phyloP scores from a whole-genome alignment of 2,329 filamentous ascomycete species.

The Sclerotinia minor region DNA sequence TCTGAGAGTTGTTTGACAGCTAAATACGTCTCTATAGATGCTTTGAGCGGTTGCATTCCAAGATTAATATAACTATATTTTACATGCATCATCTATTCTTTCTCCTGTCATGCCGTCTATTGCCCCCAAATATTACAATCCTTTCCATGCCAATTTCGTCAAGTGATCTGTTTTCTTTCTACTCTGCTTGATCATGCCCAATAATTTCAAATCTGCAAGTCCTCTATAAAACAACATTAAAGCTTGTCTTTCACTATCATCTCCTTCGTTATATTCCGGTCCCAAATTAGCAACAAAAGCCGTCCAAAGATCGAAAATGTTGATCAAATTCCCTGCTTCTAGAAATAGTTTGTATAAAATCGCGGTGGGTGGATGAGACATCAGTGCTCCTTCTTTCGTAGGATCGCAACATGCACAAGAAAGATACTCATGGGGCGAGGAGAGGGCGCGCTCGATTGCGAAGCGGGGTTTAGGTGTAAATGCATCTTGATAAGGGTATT shows the following conservation, averaged over 20 bases:
- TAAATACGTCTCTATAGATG: slow-evolving; percentile 2
- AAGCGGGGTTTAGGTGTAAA: slow-evolving; percentile 73
- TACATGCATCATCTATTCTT: neutral
- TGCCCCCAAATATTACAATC: slow-evolving; percentile 52
- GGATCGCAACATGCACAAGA: slow-evolving; percentile 67
- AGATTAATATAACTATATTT: slow-evolving; percentile 9
- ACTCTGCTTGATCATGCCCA: slow-evolving; percentile 86
- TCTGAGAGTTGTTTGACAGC: neutral
- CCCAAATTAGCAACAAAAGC: slow-evolving; percentile 67
- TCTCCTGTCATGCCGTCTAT: neutral
- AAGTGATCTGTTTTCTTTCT: slow-evolving; percentile 92
- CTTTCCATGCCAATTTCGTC: slow-evolving; percentile 79
- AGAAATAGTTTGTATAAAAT: slow-evolving; percentile 78
- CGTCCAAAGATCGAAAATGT: slow-evolving; percentile 76
- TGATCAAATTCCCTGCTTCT: slow-evolving; percentile 74
- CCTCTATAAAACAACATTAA: slow-evolving; percentile 82
- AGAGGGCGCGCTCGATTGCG: slow-evolving; percentile 69
- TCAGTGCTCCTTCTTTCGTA: slow-evolving; percentile 51
- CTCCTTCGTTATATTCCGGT: slow-evolving; percentile 36
- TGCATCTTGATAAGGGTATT: slow-evolving; percentile 68
- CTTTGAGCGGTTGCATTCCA: neutral
- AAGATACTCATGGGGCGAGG: slow-evolving; percentile 74
- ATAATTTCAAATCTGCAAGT: slow-evolving; percentile 77
- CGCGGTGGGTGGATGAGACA: slow-evolving; percentile 67
- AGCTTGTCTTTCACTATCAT: slow-evolving; percentile 54